Base-by-base conservation (phyloP, 768 basidiomycete species). In the Lactarius quietus region DNA sequence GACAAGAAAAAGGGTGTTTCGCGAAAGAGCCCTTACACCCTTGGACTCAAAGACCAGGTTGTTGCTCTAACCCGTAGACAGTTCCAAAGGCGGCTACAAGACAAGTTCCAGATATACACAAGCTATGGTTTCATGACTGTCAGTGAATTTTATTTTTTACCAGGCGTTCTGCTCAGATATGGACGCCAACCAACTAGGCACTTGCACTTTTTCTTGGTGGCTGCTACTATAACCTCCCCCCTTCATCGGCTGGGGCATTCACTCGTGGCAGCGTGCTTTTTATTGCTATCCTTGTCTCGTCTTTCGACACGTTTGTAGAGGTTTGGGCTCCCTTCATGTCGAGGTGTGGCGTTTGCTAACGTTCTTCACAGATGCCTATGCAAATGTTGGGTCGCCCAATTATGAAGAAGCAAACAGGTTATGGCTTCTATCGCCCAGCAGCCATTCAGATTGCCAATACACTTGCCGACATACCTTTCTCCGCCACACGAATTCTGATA, bases 261-360 rank as follows among this genome's bases (percentile, higher is more conserved):
- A 93, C 93, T 29, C 86, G 93, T 67, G 93, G 91, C 51, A 82
- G 90, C 76, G 84, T 93, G 35, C 82, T 95, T 52, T 95, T 95
- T 74, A 73, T 82, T 29, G 85, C 86, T 6, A 73, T 92, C 61
- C 75, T 95, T 53, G 83, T 86, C 1, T 86, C 85, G 52, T 83
- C 84, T 70, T 77, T 92, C 58, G 86, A 90, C 68, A 86, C 89
- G 0, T 90, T 90, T 68, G 82, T 83, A 55, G 91, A 89, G 80
- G 82, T 85, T 72, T 28, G 76, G 14, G 14, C 23, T 26, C 26
- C 26, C 15, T 26, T 51, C 14, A 10, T 23, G 6, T 23, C 26
- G 26, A 15, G 26, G 26, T 3, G 48, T n/a, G 62, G 33, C 56
- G n/a, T 28, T 14, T 51, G 20, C 55, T 65, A 28, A 88, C 69